phyloP scores from a whole-genome alignment of 78 protist species.

The Acrasis kona region DNA sequence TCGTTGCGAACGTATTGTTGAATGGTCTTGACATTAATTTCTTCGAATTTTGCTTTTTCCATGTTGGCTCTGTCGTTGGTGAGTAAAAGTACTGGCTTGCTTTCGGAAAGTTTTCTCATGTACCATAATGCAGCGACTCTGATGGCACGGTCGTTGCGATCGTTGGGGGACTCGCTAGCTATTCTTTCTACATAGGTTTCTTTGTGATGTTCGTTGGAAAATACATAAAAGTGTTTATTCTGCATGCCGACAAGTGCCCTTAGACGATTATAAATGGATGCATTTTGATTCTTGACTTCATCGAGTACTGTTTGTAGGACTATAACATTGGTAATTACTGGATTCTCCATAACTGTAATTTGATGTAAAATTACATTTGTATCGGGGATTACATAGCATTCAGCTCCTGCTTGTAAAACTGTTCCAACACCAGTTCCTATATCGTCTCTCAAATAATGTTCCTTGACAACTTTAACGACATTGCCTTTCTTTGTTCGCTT shows the following conservation, averaged over 20 bases:
- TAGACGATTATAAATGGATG: slow-evolving; percentile 30
- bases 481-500: slow-evolving; percentile 30
- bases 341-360: slow-evolving; percentile 59
- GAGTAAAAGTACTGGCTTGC: slow-evolving; percentile 23
- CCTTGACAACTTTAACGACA: slow-evolving; percentile 47
- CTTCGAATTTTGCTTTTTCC: slow-evolving; percentile 17
- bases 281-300: slow-evolving; percentile 52
- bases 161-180: slow-evolving; percentile 63
- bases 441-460: slow-evolving; percentile 76
- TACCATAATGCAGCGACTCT: slow-evolving; percentile 53
- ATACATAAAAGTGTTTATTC: slow-evolving; percentile 49
- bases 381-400: slow-evolving; percentile 15
- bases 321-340: slow-evolving; percentile 41
- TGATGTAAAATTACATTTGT: slow-evolving; percentile 74
- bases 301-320: slow-evolving; percentile 60
- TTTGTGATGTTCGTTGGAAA: slow-evolving; percentile 60
- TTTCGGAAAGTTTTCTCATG: neutral
- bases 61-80: slow-evolving; percentile 53
- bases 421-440: slow-evolving; percentile 50
- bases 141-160: slow-evolving; percentile 68
- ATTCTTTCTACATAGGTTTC: slow-evolving; percentile 15
- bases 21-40: neutral
- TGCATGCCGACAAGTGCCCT: slow-evolving; percentile 31
- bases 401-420: slow-evolving; percentile 27
- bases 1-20: neutral